Conservation (phyloP, 2,329 filamentous ascomycete genomes). For the Cladosporium oxysporum region DNA sequence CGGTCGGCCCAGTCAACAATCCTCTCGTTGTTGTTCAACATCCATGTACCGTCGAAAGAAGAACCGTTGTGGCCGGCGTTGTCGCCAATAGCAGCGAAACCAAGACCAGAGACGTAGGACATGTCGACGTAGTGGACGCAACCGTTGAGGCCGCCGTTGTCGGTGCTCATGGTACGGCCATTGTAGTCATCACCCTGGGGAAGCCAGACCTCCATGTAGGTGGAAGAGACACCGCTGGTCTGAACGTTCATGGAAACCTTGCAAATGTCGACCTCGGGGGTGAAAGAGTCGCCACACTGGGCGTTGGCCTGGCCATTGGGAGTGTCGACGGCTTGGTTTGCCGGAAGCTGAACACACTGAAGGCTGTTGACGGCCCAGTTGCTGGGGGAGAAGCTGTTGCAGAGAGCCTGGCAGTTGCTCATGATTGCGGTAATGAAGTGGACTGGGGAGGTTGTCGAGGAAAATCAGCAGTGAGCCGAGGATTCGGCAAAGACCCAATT, state of each 20-base stretch:
- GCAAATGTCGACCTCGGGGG: slow-evolving; percentile 41
- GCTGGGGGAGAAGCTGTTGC: slow-evolving; percentile 20
- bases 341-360: neutral
- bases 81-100: slow-evolving; percentile 38
- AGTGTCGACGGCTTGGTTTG: slow-evolving; percentile 12
- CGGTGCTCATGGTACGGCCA: slow-evolving; percentile 38
- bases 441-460: neutral
- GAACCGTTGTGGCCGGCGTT: slow-evolving; percentile 39
- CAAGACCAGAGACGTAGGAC: slow-evolving; percentile 34
- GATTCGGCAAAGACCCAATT: slow-evolving; percentile 14
- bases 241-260: slow-evolving; percentile 43
- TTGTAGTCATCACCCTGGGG: slow-evolving; percentile 40
- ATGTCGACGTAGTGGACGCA: slow-evolving; percentile 38
- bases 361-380: slow-evolving; percentile 18
- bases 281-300: slow-evolving; percentile 29
- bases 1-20: slow-evolving; percentile 38
- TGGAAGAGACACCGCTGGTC: slow-evolving; percentile 43
- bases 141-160: slow-evolving; percentile 39
- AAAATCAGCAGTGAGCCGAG: neutral
- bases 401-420: slow-evolving; percentile 17
- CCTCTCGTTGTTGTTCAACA: slow-evolving; percentile 32
- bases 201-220: slow-evolving; percentile 51
- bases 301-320: slow-evolving; percentile 20
- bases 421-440: slow-evolving; percentile 8
- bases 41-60: slow-evolving; percentile 35